Conservation (phyloP, 140 eudicot species). For the Ambrosia hybrid region DNA sequence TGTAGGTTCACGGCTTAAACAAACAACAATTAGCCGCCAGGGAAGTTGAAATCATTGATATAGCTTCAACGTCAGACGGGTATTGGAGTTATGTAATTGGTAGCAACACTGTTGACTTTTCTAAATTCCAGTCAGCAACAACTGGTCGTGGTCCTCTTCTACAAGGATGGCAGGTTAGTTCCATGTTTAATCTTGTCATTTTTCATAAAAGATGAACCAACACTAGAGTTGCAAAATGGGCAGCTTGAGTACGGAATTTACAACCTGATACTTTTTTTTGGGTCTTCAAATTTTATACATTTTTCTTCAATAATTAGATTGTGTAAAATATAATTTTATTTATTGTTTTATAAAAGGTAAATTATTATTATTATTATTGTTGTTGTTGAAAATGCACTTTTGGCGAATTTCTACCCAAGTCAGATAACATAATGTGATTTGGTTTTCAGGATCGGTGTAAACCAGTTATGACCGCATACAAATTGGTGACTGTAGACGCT, state of each 20-base stretch:
- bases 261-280: too few species aligned
- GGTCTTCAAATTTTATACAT: too few species aligned
- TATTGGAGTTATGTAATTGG: conserved; percentile 79
- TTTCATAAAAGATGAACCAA: too few species aligned
- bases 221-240: too few species aligned
- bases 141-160: conserved; percentile 77
- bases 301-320: too few species aligned
- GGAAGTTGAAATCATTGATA: conserved; percentile 61
- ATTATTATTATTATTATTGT: too few species aligned
- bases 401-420: background rate
- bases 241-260: too few species aligned
- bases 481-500: conserved; percentile 71
- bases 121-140: conserved; percentile 56
- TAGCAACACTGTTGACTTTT: conserved; percentile 44
- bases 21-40: conserved; percentile 53
- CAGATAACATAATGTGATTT: background rate
- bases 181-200: background rate
- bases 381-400: background rate
- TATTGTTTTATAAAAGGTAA: too few species aligned
- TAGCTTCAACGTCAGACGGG: conserved; percentile 51
- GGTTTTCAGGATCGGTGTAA: conserved; percentile 52
- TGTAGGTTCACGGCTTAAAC: conserved; percentile 65
- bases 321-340: too few species aligned
- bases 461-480: conserved; percentile 86
- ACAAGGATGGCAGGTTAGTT: conserved; percentile 71